These are phyloP conservation scores for Dipodascopsis uninucleata DNA, from an alignment of 805 yeast species.

Conservation along the genomic window DNA sequence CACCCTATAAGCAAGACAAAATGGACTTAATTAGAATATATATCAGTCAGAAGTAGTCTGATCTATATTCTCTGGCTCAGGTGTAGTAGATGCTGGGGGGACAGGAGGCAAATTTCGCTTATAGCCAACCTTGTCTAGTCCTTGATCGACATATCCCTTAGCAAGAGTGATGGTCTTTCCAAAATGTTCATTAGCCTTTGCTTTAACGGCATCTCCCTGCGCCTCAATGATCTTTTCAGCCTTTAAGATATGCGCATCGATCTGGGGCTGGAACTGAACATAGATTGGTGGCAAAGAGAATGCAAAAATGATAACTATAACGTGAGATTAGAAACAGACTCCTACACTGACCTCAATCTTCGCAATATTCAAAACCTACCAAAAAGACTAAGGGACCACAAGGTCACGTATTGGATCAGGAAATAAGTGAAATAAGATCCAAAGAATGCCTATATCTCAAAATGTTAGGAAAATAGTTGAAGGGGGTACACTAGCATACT, in stretches of 20 bases:
- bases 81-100: slow-evolving; percentile 8
- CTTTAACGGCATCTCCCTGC: slow-evolving; percentile 25
- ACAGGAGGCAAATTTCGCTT: slow-evolving; percentile 24
- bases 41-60: too few species aligned
- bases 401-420: slow-evolving; percentile 15
- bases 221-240: slow-evolving; percentile 30
- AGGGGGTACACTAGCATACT: neutral
- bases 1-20: too few species aligned
- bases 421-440: slow-evolving; percentile 14
- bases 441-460: slow-evolving; percentile 16
- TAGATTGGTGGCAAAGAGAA: slow-evolving; percentile 78
- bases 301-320: slow-evolving; percentile 53
- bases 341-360: neutral
- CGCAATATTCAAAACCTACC: slow-evolving; percentile 8
- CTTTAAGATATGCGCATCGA: slow-evolving; percentile 48
- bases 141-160: slow-evolving; percentile 9
- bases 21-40: too few species aligned
- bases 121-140: slow-evolving; percentile 26
- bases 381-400: slow-evolving; percentile 15
- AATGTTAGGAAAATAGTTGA: neutral
- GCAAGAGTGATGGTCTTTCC: slow-evolving; percentile 9
- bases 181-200: slow-evolving; percentile 10
- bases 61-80: too few species aligned
- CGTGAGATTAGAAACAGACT: neutral
- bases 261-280: slow-evolving; percentile 68